phyloP scores from a whole-genome alignment of 2,329 filamentous ascomycete species.

The Davidsoniella australis region DNA sequence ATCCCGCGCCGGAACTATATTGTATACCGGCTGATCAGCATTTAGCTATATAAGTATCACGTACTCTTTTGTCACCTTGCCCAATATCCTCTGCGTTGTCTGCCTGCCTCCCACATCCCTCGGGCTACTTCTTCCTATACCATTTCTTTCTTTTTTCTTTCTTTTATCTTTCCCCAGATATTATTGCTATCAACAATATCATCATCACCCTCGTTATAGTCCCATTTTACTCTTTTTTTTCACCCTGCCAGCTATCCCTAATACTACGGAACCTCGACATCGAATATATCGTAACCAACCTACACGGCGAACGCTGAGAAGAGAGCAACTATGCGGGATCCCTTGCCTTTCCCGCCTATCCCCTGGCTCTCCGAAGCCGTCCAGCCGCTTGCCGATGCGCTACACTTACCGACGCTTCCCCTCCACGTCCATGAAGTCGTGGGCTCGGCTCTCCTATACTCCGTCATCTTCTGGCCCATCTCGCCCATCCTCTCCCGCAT shows the following conservation, averaged over 20 bases:
- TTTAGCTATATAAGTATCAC: too few relatives aligned
- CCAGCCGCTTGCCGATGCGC: constrained; percentile 45
- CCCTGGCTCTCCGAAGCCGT: constrained; percentile 39
- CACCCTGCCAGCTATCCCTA: neutral
- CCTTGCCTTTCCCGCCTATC: constrained; percentile 46
- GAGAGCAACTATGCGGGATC: constrained; percentile 45
- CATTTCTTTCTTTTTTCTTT: neutral
- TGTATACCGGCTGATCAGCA: too few relatives aligned
- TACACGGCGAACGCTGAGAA: neutral
- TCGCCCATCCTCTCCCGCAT: constrained; percentile 48
- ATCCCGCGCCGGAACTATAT: too few relatives aligned
- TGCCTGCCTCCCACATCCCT: too few relatives aligned
- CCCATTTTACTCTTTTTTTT: neutral
- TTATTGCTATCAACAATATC: neutral
- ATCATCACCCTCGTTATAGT: neutral
- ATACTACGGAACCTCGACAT: neutral
- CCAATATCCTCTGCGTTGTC: too few relatives aligned
- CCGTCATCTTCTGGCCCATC: constrained; percentile 45
- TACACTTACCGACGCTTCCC: constrained; percentile 48
- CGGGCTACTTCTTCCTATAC: too few relatives aligned
- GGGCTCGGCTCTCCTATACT: constrained; percentile 49
- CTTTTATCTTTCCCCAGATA: too few relatives aligned
- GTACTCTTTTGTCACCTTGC: too few relatives aligned
- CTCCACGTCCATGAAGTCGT: constrained; percentile 64
- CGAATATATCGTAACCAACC: neutral